A percentile compares a stretch with the other conserved stretches of the same genome.
Evolutionary conservation across 2,329 filamentous ascomycete genomes (phyloP).

Genomic region (Aquanectria penicillioides): DNA sequence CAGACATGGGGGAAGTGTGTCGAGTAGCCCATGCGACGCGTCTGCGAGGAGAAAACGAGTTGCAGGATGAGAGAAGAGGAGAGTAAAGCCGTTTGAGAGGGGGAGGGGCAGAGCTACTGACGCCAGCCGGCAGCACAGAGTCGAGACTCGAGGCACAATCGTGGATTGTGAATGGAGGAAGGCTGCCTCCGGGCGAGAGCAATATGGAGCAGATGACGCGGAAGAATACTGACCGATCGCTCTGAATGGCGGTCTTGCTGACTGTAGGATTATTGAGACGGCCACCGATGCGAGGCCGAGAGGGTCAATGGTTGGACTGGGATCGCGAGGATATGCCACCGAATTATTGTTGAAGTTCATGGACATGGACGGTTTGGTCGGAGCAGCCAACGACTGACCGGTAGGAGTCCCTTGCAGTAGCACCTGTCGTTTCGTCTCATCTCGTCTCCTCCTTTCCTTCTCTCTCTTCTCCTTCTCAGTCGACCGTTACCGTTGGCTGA

Average conservation of each 20-base stretch:
- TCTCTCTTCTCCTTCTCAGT: background rate
- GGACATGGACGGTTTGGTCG: slow-evolving; percentile 1
- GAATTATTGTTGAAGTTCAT: slow-evolving; percentile 3
- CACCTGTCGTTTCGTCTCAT: no score
- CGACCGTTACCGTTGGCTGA: slow-evolving; percentile 2
- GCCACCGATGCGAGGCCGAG: slow-evolving; percentile 5
- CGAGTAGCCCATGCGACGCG: slow-evolving; percentile 19
- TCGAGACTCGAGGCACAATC: slow-evolving; percentile 10
- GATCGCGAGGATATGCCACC: background rate
- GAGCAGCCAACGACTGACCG: slow-evolving; percentile 13
- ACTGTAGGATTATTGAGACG: background rate
- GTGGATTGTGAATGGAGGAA: slow-evolving; percentile 7
- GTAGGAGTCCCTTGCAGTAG: slow-evolving; percentile 10
- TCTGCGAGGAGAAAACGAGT: slow-evolving; percentile 11
- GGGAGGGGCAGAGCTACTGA: slow-evolving; percentile 13
- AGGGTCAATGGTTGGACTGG: slow-evolving; percentile 12
- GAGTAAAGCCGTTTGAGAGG: slow-evolving; percentile 1
- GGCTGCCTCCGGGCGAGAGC: slow-evolving; percentile 10
- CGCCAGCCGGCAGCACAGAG: slow-evolving; percentile 17
- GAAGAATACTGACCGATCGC: slow-evolving; percentile 13
- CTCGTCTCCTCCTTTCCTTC: background rate
- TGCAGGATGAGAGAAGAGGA: slow-evolving; percentile 9
- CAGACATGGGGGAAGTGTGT: slow-evolving; percentile 14
- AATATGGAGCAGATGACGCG: slow-evolving; percentile 3
- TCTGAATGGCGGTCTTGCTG: background rate